Percentiles rank a stretch among this genome's conserved stretches.
Evolutionary conservation across 2,329 filamentous ascomycete genomes (phyloP).

Genomic region (Septoria petroselini): DNA sequence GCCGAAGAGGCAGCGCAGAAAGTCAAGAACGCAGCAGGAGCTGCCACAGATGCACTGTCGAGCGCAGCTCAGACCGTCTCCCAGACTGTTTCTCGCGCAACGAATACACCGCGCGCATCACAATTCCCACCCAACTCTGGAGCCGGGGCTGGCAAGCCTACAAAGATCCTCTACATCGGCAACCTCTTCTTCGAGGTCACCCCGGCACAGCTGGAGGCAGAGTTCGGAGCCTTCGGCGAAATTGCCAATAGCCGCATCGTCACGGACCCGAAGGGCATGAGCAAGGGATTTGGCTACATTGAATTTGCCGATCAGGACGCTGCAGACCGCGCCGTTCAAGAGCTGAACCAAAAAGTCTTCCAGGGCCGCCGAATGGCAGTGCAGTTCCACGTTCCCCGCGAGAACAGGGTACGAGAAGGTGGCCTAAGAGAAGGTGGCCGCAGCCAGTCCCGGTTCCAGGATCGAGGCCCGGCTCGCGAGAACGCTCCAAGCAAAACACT

Average conservation of each 20-base stretch:
- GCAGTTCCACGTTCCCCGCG: conserved; percentile 51
- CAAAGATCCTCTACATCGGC: conserved; percentile 59
- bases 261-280: conserved; percentile 60
- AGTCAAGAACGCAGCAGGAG: conserved; percentile 21
- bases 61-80: conserved; percentile 16
- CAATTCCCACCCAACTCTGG: neutral
- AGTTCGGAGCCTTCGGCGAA: conserved; percentile 58
- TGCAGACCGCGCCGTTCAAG: conserved; percentile 56
- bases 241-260: conserved; percentile 56
- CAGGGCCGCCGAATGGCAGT: conserved; percentile 64
- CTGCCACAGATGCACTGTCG: conserved; percentile 19
- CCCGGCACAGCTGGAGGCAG: conserved; percentile 56
- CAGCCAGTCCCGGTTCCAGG: neutral
- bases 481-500: conserved; percentile 62
- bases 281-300: conserved; percentile 69
- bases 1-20: conserved; percentile 26
- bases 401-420: too few species aligned
- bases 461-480: neutral
- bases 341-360: conserved; percentile 58
- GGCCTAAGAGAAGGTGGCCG: too few species aligned
- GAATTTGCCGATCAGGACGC: conserved; percentile 54
- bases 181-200: conserved; percentile 69
- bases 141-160: conserved; percentile 30
- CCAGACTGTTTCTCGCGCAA: conserved; percentile 9
- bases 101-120: conserved; percentile 5